A percentile compares a stretch with the other conserved stretches of the same genome.
These are phyloP conservation scores for Wickerhamomyces canadensis DNA, from an alignment of 805 yeast genomes.

Conservation along the genomic window DNA sequence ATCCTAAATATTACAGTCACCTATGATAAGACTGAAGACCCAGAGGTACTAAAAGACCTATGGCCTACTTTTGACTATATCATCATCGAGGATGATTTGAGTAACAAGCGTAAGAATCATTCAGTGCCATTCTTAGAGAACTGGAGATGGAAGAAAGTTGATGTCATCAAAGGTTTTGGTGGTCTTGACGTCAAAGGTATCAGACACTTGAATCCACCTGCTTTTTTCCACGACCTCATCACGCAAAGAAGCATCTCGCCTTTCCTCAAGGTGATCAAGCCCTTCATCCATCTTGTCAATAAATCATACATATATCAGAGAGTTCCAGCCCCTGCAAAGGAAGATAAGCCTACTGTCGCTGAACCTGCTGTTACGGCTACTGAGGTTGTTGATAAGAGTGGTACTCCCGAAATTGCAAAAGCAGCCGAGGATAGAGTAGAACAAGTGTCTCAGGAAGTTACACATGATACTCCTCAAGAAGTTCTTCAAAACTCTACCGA, in stretches of 20 bases:
- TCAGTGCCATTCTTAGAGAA: slow-evolving; percentile 22
- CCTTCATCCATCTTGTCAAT: slow-evolving; percentile 8
- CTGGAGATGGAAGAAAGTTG: slow-evolving; percentile 39
- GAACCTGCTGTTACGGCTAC: no score
- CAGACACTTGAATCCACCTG: slow-evolving; percentile 7
- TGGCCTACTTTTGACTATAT: slow-evolving; percentile 50
- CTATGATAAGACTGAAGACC: slow-evolving; percentile 76
- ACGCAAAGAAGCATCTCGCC: slow-evolving; percentile 11
- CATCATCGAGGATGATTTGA: slow-evolving; percentile 32
- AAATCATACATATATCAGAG: background rate
- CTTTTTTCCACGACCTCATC: slow-evolving; percentile 3
- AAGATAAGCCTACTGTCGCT: background rate
- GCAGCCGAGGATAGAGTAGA: no score
- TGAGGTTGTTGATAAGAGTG: no score
- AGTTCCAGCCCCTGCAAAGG: background rate
- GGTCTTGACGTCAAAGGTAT: slow-evolving; percentile 31
- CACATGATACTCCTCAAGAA: no score
- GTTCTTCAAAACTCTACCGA: no score
- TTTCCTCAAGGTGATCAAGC: slow-evolving; percentile 7
- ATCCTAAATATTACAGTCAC: slow-evolving; percentile 23
- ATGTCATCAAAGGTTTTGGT: slow-evolving; percentile 32
- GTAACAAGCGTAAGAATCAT: slow-evolving; percentile 1
- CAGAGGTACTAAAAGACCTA: slow-evolving; percentile 26
- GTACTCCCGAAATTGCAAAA: no score
- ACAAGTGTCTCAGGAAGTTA: no score